Evolutionary conservation across 306 rosid species (phyloP), one percentile per base, ranked within the genome.

Genomic region (Vachellia pachyceras): DNA sequence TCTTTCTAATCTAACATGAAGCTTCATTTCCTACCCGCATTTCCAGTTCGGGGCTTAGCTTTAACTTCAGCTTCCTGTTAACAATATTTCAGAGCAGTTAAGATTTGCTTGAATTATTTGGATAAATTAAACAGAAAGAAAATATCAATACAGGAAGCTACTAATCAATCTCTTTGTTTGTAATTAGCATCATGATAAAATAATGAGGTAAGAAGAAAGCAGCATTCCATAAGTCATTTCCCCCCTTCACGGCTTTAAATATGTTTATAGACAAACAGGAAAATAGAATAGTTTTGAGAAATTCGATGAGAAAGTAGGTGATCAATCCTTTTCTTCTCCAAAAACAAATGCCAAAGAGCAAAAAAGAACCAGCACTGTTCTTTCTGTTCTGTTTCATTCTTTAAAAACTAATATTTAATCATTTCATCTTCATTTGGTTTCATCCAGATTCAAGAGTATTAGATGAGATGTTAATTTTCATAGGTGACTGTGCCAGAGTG

Each of bases 31-130:
- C 91, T 84, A 37, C 88, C 86, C 25, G 83, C 80, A 20, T 83
- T 79, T 77, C 80, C 84, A 65, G 81, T 45, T 77, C 92, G 92
- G 3, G 92, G 92, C 81, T 86, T 89, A 54, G 90, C 88, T 80
- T 89, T 89, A 45, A 89, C 90, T 73, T 89, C 92, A 15, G 87
- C 65, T 37, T 89, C 92, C 92, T 89, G 88, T 20, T n/a, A 15
- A n/a, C 58, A 70, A 79, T 23, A 71, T 60, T 79, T 47, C 41
- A 65, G 57, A 70, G 69, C 13, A 35, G n/a, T 70, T 10, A 52
- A 52, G 9, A 58, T 61, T 29, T 23, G 79, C 63, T 33, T 22
- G 39, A 36, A 54, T 60, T 11, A 15, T 36, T 60, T 20, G 73
- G 42, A 69, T 11, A 42, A 11, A 72, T 14, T n/a, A 71, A 72